Base-by-base conservation (phyloP, 306 rosid genomes). In the Begonia loranthoides region DNA sequence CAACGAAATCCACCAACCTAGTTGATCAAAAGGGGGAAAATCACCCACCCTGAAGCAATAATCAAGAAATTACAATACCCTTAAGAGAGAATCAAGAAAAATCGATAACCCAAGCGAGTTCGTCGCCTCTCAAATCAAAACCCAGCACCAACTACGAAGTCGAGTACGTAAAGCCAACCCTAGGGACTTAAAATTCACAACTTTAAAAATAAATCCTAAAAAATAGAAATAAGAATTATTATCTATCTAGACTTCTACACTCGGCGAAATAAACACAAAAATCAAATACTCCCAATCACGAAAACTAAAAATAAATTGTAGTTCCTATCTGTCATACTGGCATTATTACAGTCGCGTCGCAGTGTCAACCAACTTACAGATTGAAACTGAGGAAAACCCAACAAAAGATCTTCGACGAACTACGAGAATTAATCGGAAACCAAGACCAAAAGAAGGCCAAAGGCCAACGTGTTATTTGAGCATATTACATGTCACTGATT, bases 81-180 rank as follows among this genome's bases (percentile, higher is more conserved):
- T 63, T 48, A 57, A 55, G 28, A 59, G 72, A 15, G 48, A 73
- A 73, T 67, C 48, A 50, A 66, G 52, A 59, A 51, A 72, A 28
- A 65, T 57, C 34, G 73, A 67, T 60, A 61, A 70, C 75, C 66
- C 67, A 61, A 65, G 64, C 36, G 61, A 67, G 69, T 58, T 33
- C 73, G 28, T 59, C 57, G 59, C 66, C 55, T 56, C 52, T 45
- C 65, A 56, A 69, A 58, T 69, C 76, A 70, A 51, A 53, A 60
- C 54, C 66, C 61, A 49, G 63, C 54, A 55, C 54, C 40, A 49
- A 46, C 4, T 34, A 59, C 61, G 51, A 54, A 68, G 67, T 56
- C 60, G 39, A 74, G 78, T 55, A 54, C 41, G 49, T 54, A 77
- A 53, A 70, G 74, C 47, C 62, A 74, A 70, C 84, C 84, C 80